Conservation (phyloP, 139 green algal species). For the Tetradesmus lagerheimii region DNA sequence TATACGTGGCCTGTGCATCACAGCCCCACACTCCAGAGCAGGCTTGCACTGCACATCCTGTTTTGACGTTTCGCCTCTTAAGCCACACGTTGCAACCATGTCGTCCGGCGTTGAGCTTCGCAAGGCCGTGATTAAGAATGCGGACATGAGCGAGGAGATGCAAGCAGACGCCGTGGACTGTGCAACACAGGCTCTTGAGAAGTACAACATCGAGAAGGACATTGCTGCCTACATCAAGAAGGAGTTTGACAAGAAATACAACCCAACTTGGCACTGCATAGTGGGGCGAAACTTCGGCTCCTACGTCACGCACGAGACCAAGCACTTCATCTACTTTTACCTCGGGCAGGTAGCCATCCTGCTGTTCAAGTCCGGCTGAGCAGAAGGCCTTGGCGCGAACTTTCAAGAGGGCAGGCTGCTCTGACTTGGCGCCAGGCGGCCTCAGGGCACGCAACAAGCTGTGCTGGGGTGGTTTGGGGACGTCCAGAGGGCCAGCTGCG, state of each 20-base stretch:
- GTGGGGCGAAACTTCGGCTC: constrained; percentile 98
- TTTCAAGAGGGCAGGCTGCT: constrained; percentile 1
- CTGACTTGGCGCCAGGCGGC: constrained; percentile 33
- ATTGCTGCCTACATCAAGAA: constrained; percentile 99
- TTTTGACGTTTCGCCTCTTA: neutral
- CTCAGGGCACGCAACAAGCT: constrained; percentile 9
- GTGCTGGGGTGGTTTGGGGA: neutral
- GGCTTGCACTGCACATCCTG: neutral
- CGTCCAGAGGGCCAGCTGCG: neutral
- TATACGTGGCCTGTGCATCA: neutral
- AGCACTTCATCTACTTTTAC: constrained; percentile 99
- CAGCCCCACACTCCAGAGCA: neutral
- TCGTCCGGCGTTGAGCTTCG: constrained; percentile 49
- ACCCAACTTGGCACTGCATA: constrained; percentile 97
- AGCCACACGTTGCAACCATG: constrained; percentile 4
- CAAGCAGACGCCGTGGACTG: constrained; percentile 93
- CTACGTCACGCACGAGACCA: constrained; percentile 99
- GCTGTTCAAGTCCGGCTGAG: constrained; percentile 97
- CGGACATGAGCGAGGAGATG: constrained; percentile 98
- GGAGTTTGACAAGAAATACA: constrained; percentile 99
- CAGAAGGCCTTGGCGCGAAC: neutral
- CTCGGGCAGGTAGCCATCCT: constrained; percentile 90
- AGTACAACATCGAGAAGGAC: constrained; percentile 99
- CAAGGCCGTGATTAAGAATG: constrained; percentile 92
- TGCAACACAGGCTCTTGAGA: constrained; percentile 94